Evolutionary conservation across 1,139 yeast genomes (phyloP).

Genomic region (Waltiozyma solani): DNA sequence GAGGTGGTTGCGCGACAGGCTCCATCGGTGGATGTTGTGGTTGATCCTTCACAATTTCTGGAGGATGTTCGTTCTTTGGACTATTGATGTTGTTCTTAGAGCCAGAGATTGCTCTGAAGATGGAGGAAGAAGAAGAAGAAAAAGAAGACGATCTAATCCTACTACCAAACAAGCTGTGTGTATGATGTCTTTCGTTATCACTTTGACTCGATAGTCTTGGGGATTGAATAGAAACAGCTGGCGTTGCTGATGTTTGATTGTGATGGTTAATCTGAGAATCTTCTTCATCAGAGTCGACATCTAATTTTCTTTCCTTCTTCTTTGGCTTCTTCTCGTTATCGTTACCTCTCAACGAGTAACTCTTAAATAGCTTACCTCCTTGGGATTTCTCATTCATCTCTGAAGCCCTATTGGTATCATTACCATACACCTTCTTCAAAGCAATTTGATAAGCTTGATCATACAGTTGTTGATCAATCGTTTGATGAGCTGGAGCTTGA

Average conservation of each 20-base stretch:
- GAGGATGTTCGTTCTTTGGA: no score
- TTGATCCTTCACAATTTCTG: no score
- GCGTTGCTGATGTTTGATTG: no score
- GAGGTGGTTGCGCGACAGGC: no score
- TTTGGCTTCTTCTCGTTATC: neutral
- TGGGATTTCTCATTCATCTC: no score
- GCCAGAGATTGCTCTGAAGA: no score
- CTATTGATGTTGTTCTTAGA: no score
- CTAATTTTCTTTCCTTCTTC: neutral
- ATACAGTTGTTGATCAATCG: slow-evolving; percentile 8
- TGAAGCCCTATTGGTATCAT: neutral
- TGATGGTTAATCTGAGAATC: no score
- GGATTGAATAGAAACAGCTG: neutral
- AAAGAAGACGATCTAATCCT: no score
- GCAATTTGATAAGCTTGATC: slow-evolving; percentile 11
- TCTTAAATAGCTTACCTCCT: slow-evolving; percentile 3
- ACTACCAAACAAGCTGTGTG: neutral
- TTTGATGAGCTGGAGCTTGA: neutral
- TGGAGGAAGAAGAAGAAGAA: no score
- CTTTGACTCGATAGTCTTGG: neutral
- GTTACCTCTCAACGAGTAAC: slow-evolving; percentile 9
- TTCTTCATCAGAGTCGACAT: neutral
- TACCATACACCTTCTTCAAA: slow-evolving; percentile 11
- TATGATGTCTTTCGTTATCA: neutral
- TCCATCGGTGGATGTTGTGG: no score